Conservation (phyloP, 2,329 filamentous ascomycete species). For the Fusarium cicatricum region DNA sequence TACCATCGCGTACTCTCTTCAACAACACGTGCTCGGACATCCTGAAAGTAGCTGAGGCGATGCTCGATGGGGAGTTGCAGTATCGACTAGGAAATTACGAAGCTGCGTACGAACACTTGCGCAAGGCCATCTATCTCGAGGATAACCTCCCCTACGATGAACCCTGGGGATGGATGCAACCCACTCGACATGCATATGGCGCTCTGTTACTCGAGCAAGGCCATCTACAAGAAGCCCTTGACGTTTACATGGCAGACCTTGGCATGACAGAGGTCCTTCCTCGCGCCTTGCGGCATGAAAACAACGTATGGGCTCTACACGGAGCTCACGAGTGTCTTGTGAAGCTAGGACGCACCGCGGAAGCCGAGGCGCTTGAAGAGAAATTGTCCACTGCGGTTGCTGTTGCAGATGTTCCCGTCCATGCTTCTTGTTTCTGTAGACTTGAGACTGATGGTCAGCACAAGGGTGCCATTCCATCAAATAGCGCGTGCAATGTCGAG, state of each 20-base stretch:
- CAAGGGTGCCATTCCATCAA: constrained; percentile 43
- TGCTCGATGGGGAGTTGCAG: constrained; percentile 78
- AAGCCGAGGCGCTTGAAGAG: constrained; percentile 43
- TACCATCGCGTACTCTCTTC: constrained; percentile 62
- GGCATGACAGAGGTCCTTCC: constrained; percentile 68
- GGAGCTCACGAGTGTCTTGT: constrained; percentile 76
- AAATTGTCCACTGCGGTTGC: constrained; percentile 1
- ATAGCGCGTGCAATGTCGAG: constrained; percentile 52
- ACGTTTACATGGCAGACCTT: constrained; percentile 68
- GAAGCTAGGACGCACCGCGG: constrained; percentile 54
- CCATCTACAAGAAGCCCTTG: constrained; percentile 61
- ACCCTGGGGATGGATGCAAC: constrained; percentile 84
- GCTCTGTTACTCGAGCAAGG: constrained; percentile 75
- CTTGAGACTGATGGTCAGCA: background rate
- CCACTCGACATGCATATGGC: constrained; percentile 73
- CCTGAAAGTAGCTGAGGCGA: constrained; percentile 67
- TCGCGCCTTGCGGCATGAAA: constrained; percentile 70
- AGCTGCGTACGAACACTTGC: constrained; percentile 66
- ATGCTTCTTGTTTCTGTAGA: constrained; percentile 24
- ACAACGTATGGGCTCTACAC: constrained; percentile 79
- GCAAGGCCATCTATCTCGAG: constrained; percentile 65
- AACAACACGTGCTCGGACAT: constrained; percentile 61
- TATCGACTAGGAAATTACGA: constrained; percentile 70
- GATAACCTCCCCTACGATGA: constrained; percentile 74
- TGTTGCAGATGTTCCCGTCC: constrained; percentile 8